phyloP scores from a whole-genome alignment of 768 basidiomycete species.

The Albatrellus ellisii region DNA sequence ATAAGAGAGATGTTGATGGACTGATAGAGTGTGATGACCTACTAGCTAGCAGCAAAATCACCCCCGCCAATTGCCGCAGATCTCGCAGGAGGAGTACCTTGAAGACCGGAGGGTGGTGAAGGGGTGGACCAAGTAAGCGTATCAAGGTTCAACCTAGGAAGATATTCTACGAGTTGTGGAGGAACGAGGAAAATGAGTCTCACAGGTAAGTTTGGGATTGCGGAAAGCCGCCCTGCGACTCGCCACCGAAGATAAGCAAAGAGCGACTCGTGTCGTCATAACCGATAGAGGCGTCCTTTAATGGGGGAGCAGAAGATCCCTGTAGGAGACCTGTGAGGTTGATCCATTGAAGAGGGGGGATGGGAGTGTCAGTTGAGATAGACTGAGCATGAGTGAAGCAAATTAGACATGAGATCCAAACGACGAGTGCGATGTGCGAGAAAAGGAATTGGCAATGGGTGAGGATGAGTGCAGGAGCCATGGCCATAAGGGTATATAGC shows the following conservation, averaged over 20 bases:
- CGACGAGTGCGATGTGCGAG: slow-evolving; percentile 14
- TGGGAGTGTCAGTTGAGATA: slow-evolving; percentile 37
- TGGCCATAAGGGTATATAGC: slow-evolving; percentile 9
- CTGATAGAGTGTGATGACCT: slow-evolving; percentile 20
- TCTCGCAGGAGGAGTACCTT: slow-evolving; percentile 41
- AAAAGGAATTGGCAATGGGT: slow-evolving; percentile 15
- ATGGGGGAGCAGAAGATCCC: slow-evolving; percentile 41
- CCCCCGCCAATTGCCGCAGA: slow-evolving; percentile 50
- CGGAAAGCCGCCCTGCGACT: slow-evolving; percentile 49
- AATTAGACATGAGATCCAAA: slow-evolving; percentile 14
- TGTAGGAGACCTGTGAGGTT: slow-evolving; percentile 46
- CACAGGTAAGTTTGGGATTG: slow-evolving; percentile 60
- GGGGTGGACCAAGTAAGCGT: slow-evolving; percentile 49
- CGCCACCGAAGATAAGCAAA: slow-evolving; percentile 64
- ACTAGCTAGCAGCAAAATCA: slow-evolving; percentile 80
- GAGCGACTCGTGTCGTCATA: slow-evolving; percentile 34
- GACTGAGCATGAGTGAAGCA: slow-evolving; percentile 26
- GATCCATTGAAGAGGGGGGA: slow-evolving; percentile 60
- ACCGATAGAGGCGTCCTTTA: slow-evolving; percentile 64
- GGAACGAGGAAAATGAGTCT: slow-evolving; percentile 14
- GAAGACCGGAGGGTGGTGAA: slow-evolving; percentile 33
- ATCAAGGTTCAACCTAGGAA: slow-evolving; percentile 44
- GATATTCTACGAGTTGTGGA: slow-evolving; percentile 1
- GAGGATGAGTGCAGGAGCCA: slow-evolving; percentile 6
- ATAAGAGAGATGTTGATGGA: slow-evolving; percentile 10